These are phyloP conservation scores for Talaromyces atroroseus DNA, from an alignment of 2,329 filamentous ascomycete species.

Conservation along the genomic window DNA sequence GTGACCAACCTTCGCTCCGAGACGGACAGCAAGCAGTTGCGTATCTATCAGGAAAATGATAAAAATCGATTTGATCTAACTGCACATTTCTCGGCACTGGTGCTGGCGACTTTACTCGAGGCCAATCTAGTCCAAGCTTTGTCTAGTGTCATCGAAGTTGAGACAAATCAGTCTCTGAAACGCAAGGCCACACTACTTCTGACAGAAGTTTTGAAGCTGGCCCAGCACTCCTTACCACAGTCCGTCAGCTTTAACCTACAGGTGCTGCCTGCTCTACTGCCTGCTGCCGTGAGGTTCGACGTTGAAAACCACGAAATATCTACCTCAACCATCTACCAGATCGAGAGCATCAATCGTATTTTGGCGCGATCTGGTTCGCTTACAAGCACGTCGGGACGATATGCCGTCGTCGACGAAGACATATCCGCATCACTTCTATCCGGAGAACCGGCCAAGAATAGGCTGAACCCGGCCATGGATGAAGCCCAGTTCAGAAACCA, in stretches of 20 bases:
- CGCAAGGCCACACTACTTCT: conserved; percentile 87
- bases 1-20: conserved; percentile 75
- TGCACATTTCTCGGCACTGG: conserved; percentile 86
- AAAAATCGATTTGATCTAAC: conserved; percentile 66
- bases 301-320: conserved; percentile 71
- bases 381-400: conserved; percentile 34
- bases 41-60: conserved; percentile 59
- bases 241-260: conserved; percentile 80
- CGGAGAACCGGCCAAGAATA: conserved; percentile 44
- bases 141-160: conserved; percentile 46
- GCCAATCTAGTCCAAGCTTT: conserved; percentile 62
- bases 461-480: conserved; percentile 58
- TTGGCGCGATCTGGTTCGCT: conserved; percentile 69
- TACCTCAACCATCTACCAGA: conserved; percentile 90
- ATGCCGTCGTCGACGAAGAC: conserved; percentile 41
- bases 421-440: conserved; percentile 39
- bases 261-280: conserved; percentile 78
- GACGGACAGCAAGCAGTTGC: conserved; percentile 47
- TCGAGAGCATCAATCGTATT: conserved; percentile 93
- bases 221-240: conserved; percentile 76
- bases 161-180: conserved; percentile 54
- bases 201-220: conserved; percentile 83
- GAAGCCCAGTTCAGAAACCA: conserved; percentile 58
- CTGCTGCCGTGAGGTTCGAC: conserved; percentile 66
- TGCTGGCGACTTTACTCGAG: conserved; percentile 79